Evolutionary conservation across 306 rosid species (phyloP), one percentile per base, ranked within the genome.

Genomic region (Sindora glabra): DNA sequence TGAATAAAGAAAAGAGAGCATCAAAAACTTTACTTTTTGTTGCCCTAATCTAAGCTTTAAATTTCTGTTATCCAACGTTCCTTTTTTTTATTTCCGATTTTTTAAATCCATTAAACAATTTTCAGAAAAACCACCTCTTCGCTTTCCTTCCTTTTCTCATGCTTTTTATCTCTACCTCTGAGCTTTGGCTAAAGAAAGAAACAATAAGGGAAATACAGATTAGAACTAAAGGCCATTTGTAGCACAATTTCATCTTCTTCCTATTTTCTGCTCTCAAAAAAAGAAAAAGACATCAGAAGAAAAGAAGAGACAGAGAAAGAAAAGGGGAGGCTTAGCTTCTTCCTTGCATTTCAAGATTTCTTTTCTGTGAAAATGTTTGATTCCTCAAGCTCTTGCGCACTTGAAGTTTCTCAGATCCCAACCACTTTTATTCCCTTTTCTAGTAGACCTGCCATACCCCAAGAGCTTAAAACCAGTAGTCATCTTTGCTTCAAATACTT

Each of bases 271-370:
- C 79, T 55, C 81, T 44, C 63, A 74, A 37, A 73, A 73, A 69
- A 74, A 37, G 70, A 73, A 69, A 71, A 69, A 81, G 83, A 50
- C 51, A 72, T 49, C 60, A 54, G 74, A 70, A 70, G 80, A 66
- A 69, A 63, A 44, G 48, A 63, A 68, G 51, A 69, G 71, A 65
- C 48, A 60, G 47, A 68, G 64, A 45, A 38, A 70, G 52, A 45
- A 74, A 79, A 77, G 71, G 77, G 71, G 41, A 55, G 80, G 77
- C 64, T 69, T 64, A 65, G 75, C 83, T 67, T 72, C 77, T 77
- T 83, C 78, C 85, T 85, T 85, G 86, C 77, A 79, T 83, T 89
- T 83, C 72, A 85, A 89, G 89, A 68, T 87, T 77, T 71, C 68
- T 70, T 78, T 61, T 48, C 26, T 30, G 77, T 73, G 75, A 81